Percentiles rank a stretch among this genome's conserved stretches.
These are phyloP conservation scores for Solanum corneliomulleri DNA, from an alignment of 257 asterid genomes.

Conservation along the genomic window DNA sequence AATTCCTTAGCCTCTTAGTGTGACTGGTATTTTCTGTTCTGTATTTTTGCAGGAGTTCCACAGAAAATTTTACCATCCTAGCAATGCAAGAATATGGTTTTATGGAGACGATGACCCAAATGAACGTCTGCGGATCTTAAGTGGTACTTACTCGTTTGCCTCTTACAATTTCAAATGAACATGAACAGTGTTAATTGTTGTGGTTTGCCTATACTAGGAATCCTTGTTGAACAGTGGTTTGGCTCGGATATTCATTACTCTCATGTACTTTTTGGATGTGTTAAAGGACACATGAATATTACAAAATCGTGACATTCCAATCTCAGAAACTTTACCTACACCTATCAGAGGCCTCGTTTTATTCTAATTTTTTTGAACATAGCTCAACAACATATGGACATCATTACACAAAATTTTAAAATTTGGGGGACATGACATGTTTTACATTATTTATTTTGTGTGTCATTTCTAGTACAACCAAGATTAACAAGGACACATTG, in stretches of 20 bases:
- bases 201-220: neutral
- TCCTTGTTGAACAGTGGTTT: neutral
- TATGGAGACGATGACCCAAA: conserved; percentile 92
- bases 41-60: conserved; percentile 70
- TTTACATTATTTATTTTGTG: neutral
- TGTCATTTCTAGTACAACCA: neutral
- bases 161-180: neutral
- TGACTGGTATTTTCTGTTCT: neutral
- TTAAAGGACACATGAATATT: neutral
- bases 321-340: neutral
- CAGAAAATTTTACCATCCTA: conserved; percentile 84
- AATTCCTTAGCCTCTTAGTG: neutral
- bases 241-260: neutral
- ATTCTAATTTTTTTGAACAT: neutral
- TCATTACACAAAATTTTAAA: neutral
- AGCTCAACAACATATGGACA: neutral
- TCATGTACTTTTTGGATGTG: neutral
- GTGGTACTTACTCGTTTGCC: conserved; percentile 34
- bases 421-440: neutral
- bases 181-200: neutral
- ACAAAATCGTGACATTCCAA: neutral
- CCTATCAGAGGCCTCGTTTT: neutral
- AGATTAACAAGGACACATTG: neutral
- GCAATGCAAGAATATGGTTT: conserved; percentile 97
- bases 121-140: conserved; percentile 76